phyloP scores from a whole-genome alignment of 2,329 filamentous ascomycete species.

The Fusarium illudens region DNA sequence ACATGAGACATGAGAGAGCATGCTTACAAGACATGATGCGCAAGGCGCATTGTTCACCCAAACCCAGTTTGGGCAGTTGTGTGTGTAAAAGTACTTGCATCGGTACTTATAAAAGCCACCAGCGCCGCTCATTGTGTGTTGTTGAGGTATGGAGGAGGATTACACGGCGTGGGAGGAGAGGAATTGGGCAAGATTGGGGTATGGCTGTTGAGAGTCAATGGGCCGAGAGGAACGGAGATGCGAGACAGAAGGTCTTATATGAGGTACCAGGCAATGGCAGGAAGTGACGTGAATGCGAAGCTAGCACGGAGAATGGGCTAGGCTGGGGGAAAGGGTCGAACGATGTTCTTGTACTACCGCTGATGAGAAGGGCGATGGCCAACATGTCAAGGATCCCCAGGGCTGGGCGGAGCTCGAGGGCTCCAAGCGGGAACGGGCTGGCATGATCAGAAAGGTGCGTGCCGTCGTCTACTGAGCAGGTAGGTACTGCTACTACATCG shows the following conservation, averaged over 20 bases:
- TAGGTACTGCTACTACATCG: slow-evolving; percentile 7
- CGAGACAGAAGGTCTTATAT: slow-evolving; percentile 38
- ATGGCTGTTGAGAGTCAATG: slow-evolving; percentile 17
- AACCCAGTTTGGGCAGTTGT: slow-evolving; percentile 64
- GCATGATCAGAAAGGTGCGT: slow-evolving; percentile 42
- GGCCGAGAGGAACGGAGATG: slow-evolving; percentile 15
- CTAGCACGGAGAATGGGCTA: slow-evolving; percentile 35
- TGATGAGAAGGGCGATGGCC: slow-evolving; percentile 34
- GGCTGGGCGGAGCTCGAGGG: slow-evolving; percentile 36
- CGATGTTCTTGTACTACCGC: slow-evolving; percentile 42
- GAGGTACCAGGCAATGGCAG: slow-evolving; percentile 30
- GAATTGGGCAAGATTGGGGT: slow-evolving; percentile 10
- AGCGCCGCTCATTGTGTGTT: slow-evolving; percentile 45
- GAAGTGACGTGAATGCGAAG: slow-evolving; percentile 39
- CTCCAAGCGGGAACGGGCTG: slow-evolving; percentile 39
- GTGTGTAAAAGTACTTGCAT: slow-evolving; percentile 63
- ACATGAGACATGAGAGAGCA: background rate
- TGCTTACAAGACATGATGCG: slow-evolving; percentile 59
- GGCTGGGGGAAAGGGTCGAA: slow-evolving; percentile 40
- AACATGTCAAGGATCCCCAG: slow-evolving; percentile 43
- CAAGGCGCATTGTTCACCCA: slow-evolving; percentile 61
- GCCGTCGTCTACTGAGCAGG: slow-evolving; percentile 31
- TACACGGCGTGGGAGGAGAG: slow-evolving; percentile 1
- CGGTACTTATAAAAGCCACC: slow-evolving; percentile 62
- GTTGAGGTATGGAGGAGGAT: slow-evolving; percentile 10